phyloP scores from a whole-genome alignment of 768 basidiomycete species.

The Russula emetica region DNA sequence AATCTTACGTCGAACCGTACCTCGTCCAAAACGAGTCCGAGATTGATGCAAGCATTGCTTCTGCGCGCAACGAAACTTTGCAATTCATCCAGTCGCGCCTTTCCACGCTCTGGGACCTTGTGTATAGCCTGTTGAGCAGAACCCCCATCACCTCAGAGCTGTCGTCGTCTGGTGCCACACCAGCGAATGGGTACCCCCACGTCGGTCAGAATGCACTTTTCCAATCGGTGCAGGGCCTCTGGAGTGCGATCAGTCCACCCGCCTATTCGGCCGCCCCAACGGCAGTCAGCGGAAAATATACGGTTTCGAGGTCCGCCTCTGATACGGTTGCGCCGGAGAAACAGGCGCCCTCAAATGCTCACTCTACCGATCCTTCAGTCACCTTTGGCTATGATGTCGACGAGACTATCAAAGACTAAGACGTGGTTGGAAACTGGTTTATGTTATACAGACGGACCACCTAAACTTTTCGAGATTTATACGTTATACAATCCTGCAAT shows the following conservation, averaged over 20 bases:
- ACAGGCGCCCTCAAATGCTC: not conserved
- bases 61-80: constrained; percentile 51
- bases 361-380: not conserved
- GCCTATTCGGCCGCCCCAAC: not conserved
- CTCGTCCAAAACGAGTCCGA: constrained; percentile 53
- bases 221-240: constrained; percentile 11
- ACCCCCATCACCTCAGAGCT: constrained; percentile 27
- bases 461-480: not conserved
- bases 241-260: not conserved
- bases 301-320: not conserved
- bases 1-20: constrained; percentile 57
- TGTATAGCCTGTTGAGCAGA: constrained; percentile 45
- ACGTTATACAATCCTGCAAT: not conserved
- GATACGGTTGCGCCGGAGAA: not conserved
- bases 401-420: constrained; percentile 2
- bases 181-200: constrained; percentile 26
- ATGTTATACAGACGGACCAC: not conserved
- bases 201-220: constrained; percentile 10
- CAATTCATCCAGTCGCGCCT: constrained; percentile 54
- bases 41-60: constrained; percentile 54
- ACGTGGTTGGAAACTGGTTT: not conserved
- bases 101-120: constrained; percentile 44
- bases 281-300: not conserved
- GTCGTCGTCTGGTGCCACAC: not conserved
- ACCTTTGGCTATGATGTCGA: constrained; percentile 12